These are phyloP conservation scores for Cladochytrium replicatum DNA, from an alignment of 192 early-diverging fungal species.

Conservation along the genomic window DNA sequence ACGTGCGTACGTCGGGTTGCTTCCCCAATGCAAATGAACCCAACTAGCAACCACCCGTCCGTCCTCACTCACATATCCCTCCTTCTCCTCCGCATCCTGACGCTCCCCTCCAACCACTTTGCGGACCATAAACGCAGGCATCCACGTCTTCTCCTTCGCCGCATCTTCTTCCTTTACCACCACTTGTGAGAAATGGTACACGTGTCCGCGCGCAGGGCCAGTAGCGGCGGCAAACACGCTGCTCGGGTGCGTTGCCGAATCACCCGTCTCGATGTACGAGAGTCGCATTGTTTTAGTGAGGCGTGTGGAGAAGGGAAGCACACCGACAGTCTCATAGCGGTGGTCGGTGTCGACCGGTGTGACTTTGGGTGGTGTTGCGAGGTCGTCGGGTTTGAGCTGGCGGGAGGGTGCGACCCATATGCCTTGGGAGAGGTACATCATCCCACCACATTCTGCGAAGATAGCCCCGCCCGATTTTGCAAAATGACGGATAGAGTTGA, in stretches of 20 bases:
- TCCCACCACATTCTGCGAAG: conserved; percentile 8
- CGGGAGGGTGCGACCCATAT: too few relatives aligned
- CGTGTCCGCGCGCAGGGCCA: background rate
- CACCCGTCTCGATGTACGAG: background rate
- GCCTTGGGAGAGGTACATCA: conserved; percentile 4
- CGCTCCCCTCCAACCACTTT: background rate
- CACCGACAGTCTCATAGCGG: conserved; percentile 4
- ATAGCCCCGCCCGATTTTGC: background rate
- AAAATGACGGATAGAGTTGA: background rate
- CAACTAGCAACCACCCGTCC: conserved; percentile 3
- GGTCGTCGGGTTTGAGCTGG: too few relatives aligned
- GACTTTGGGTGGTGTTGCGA: background rate
- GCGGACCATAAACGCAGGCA: background rate
- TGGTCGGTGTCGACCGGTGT: background rate
- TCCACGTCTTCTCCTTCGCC: background rate
- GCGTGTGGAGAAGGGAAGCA: background rate
- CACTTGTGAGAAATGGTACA: conserved; percentile 7
- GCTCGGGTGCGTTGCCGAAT: background rate
- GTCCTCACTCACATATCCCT: background rate
- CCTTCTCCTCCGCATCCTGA: background rate
- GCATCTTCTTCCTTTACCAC: background rate
- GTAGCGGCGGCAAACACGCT: background rate
- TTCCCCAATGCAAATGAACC: conserved; percentile 7
- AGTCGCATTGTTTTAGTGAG: conserved; percentile 4
- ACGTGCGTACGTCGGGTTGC: conserved; percentile 4